Conservation (phyloP, 371 early-diverging fungal genomes). For the Globomyces sp. region DNA sequence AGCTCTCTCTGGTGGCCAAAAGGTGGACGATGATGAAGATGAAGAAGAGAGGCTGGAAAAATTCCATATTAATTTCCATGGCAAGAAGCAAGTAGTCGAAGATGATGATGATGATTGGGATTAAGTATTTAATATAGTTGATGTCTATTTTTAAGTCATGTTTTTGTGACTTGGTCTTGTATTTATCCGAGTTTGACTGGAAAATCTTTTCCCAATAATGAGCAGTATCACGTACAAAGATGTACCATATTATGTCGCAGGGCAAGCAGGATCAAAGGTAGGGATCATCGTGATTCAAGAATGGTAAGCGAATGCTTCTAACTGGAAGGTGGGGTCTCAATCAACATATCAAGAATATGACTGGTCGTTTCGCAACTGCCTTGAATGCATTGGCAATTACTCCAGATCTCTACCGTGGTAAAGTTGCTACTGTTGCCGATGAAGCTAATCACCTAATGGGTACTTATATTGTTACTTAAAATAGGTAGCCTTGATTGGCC, state of each 20-base stretch:
- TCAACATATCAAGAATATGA: slow-evolving; percentile 29
- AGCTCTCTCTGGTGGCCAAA: slow-evolving; percentile 22
- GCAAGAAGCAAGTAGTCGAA: neutral
- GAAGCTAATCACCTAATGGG: slow-evolving; percentile 44
- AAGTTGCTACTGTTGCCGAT: slow-evolving; percentile 35
- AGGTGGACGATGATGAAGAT: slow-evolving; percentile 14
- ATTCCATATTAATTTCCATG: neutral
- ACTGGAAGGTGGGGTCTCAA: slow-evolving; percentile 37
- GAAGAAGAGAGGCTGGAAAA: neutral
- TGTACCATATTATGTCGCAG: slow-evolving; percentile 28
- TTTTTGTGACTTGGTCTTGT: too few relatives aligned
- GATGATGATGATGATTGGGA: slow-evolving; percentile 13
- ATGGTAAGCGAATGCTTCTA: neutral
- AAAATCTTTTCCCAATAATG: slow-evolving; percentile 20
- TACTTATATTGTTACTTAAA: slow-evolving; percentile 27
- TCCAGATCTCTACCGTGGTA: slow-evolving; percentile 41
- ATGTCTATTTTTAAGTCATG: too few relatives aligned
- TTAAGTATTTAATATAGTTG: neutral
- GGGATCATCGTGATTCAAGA: slow-evolving; percentile 31
- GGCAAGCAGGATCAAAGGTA: slow-evolving; percentile 23
- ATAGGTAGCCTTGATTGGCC: slow-evolving; percentile 28
- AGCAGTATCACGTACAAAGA: slow-evolving; percentile 24
- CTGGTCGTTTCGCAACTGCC: slow-evolving; percentile 20
- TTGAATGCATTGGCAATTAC: slow-evolving; percentile 26
- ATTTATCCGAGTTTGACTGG: neutral